phyloP scores from a whole-genome alignment of 106 monocot species.

The Dioscorea dumetorum region DNA sequence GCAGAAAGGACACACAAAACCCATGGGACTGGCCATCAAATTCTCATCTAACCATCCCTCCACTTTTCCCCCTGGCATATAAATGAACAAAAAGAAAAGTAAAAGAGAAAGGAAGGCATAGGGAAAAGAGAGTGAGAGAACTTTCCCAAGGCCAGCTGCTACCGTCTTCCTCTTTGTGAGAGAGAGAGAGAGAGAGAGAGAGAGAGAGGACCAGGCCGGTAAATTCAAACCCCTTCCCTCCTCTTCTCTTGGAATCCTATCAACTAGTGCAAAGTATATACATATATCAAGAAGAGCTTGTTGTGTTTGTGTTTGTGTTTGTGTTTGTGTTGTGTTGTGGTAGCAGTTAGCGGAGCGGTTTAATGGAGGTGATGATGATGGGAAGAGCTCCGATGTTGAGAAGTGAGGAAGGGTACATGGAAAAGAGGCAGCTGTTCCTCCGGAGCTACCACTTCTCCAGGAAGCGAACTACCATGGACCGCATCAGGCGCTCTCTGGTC shows the following conservation, averaged over 20 bases:
- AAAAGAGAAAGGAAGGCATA: too few relatives aligned
- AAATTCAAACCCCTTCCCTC: background rate
- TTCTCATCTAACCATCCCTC: background rate
- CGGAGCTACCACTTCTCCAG: slow-evolving; percentile 64
- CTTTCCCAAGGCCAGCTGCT: too few relatives aligned
- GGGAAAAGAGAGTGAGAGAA: too few relatives aligned
- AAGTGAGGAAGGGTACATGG: slow-evolving; percentile 6
- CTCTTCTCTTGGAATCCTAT: background rate
- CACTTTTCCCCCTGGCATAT: background rate
- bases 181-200: too few relatives aligned
- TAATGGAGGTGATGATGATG: background rate
- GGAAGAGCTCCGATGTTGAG: background rate
- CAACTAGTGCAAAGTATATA: background rate
- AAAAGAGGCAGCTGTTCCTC: slow-evolving; percentile 65
- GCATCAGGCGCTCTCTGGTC: slow-evolving; percentile 18
- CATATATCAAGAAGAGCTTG: too few relatives aligned
- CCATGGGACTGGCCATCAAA: background rate
- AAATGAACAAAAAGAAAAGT: background rate
- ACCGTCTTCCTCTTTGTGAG: too few relatives aligned
- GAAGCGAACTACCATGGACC: slow-evolving; percentile 9
- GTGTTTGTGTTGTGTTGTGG: too few relatives aligned
- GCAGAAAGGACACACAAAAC: too few relatives aligned
- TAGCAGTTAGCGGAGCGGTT: slow-evolving; percentile 8
- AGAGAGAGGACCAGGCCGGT: too few relatives aligned
- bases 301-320: too few relatives aligned